Evolutionary conservation across 164 flowering plant species (phyloP).

Genomic region (Vitis riparia): DNA sequence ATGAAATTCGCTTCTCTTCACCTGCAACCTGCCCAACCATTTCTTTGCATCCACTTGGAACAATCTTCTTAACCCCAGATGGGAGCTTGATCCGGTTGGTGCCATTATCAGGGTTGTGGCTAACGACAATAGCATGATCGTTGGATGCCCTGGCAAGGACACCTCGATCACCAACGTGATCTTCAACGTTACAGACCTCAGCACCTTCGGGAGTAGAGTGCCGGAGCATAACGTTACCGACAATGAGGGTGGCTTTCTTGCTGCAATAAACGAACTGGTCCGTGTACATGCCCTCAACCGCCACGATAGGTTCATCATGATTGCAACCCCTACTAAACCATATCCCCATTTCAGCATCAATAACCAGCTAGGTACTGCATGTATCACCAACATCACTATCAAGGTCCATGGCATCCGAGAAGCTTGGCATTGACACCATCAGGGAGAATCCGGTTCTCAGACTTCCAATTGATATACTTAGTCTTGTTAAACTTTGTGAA

Average conservation of each 20-base stretch:
- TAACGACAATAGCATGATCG: conserved; percentile 51
- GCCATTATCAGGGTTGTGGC: conserved; percentile 61
- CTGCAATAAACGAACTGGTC: conserved; percentile 67
- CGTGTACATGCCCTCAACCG: conserved; percentile 62
- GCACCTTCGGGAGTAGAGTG: conserved; percentile 64
- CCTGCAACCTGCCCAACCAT: conserved; percentile 69
- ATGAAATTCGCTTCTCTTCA: conserved; percentile 28
- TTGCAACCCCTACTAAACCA: no score
- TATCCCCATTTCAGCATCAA: no score
- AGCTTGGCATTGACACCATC: no score
- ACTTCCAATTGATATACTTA: no score
- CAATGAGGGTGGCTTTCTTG: conserved; percentile 52
- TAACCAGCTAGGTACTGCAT: no score
- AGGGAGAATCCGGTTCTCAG: no score
- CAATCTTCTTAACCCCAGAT: conserved; percentile 58
- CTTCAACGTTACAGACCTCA: conserved; percentile 64
- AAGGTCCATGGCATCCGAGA: no score
- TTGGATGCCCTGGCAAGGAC: conserved; percentile 53
- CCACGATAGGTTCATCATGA: conserved; percentile 21
- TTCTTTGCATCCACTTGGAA: conserved; percentile 57
- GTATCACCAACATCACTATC: no score
- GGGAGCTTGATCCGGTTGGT: conserved; percentile 59
- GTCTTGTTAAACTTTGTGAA: no score
- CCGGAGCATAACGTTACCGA: conserved; percentile 56
- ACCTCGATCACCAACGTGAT: conserved; percentile 62